phyloP scores from a whole-genome alignment of 768 basidiomycete species.

The Auriculariales sp. region DNA sequence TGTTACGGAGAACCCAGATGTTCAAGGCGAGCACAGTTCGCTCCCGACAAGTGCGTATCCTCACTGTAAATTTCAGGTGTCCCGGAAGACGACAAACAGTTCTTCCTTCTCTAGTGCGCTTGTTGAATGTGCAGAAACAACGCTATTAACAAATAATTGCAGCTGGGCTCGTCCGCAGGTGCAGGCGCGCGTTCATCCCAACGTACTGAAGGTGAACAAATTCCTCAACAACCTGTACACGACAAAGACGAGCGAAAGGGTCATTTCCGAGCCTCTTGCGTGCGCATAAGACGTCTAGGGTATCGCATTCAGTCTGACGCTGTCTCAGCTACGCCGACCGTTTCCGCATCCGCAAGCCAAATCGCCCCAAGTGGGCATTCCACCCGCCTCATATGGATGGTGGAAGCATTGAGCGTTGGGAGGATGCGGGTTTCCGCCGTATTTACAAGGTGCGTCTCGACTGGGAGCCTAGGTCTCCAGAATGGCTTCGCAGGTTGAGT shows the following conservation, averaged over 20 bases:
- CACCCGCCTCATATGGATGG: conserved; percentile 43
- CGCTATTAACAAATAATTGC: conserved; percentile 6
- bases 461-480: too few species aligned
- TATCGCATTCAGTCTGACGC: too few species aligned
- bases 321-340: conserved; percentile 58
- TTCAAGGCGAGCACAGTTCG: conserved; percentile 26
- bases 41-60: not conserved
- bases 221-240: conserved; percentile 59
- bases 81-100: conserved; percentile 48
- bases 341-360: conserved; percentile 59
- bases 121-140: conserved; percentile 2
- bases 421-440: conserved; percentile 38
- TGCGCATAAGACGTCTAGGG: too few species aligned
- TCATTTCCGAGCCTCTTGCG: conserved; percentile 1
- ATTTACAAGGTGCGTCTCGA: too few species aligned
- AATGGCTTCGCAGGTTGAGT: too few species aligned
- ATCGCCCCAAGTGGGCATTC: conserved; percentile 32
- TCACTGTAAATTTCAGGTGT: conserved; percentile 22
- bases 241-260: conserved; percentile 7
- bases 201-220: conserved; percentile 37
- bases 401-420: conserved; percentile 64
- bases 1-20: conserved; percentile 38
- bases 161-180: conserved; percentile 44
- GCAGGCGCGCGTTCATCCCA: conserved; percentile 54
- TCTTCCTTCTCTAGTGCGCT: conserved; percentile 57